Base-by-base conservation (phyloP, 495 filamentous ascomycete genomes). In the Delitschia confertaspora region DNA sequence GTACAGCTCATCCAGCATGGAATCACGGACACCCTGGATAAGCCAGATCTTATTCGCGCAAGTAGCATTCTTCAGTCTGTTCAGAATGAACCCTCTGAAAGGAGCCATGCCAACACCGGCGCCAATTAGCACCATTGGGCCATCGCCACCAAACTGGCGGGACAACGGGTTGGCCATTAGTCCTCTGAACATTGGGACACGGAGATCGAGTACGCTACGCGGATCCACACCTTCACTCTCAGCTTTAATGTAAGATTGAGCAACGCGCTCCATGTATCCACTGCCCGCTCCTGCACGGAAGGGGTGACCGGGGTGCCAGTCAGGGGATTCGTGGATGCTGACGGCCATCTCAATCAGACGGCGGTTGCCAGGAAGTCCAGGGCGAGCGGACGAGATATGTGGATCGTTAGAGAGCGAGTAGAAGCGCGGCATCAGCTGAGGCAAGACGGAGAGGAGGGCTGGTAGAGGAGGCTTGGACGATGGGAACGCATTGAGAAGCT, bases 41-140 rank as follows among this genome's bases (percentile, higher is more conserved):
- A 98, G 89, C 91, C 91, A 98, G 53, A 96, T 91, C 66, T 98
- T 98, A 69, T 96, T 98, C 34, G 87, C 88, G 61, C 91, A 95
- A 65, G 93, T 98, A 45, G 93, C 91, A 37, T 85, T 94, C 70
- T 85, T 83, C 39, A 98, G 73, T 9, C 91, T 80, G 42, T 89
- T 84, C 65, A 95, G 85, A 19, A 98, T 93, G 60, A 98, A 98
- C 19, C 91, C 91, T 24, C 91, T 78, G 74, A 98, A 98, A 1
- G 91, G 91, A 14, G 91, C 91, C 62, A 98, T 85, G 44, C 91
- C 91, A 16, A 98, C 91, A 27, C 91, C 91, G 4, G 91, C 93
- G 29, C 91, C 91, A 62, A 98, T 93, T 18, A 98, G 72, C 21
- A 98, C 76, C 91, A 98, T 98, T 7, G 91, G 91, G 0, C 91